These are phyloP conservation scores for Triangularia verruculosa DNA, from an alignment of 2,329 filamentous ascomycete species.

Conservation along the genomic window DNA sequence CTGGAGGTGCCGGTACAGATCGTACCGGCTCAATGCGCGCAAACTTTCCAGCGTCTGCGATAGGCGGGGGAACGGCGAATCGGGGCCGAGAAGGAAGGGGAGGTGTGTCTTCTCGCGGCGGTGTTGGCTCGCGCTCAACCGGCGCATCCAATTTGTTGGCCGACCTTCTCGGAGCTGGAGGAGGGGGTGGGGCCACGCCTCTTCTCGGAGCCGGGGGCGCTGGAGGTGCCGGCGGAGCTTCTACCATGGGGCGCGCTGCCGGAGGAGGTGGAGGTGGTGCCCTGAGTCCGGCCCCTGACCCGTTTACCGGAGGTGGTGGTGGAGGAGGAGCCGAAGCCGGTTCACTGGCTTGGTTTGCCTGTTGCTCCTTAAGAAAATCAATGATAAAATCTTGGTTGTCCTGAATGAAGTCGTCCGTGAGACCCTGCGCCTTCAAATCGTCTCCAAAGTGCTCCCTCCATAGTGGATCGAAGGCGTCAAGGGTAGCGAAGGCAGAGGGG, in stretches of 20 bases:
- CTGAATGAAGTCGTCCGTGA: slow-evolving; percentile 64
- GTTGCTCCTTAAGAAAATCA: slow-evolving; percentile 59
- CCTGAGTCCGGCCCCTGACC: slow-evolving; percentile 35
- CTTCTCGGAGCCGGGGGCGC: slow-evolving; percentile 38
- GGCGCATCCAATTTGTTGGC: slow-evolving; percentile 46
- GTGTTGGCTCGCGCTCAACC: slow-evolving; percentile 44
- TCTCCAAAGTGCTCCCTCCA: slow-evolving; percentile 66
- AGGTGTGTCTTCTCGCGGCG: slow-evolving; percentile 65
- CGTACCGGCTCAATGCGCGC: slow-evolving; percentile 55
- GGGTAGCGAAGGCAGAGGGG: slow-evolving; percentile 56
- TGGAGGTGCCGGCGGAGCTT: slow-evolving; percentile 25
- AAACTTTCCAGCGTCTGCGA: slow-evolving; percentile 87
- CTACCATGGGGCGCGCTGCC: slow-evolving; percentile 21
- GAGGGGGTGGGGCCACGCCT: slow-evolving; percentile 50
- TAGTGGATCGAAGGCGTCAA: slow-evolving; percentile 62
- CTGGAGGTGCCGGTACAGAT: slow-evolving; percentile 38
- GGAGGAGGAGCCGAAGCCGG: slow-evolving; percentile 25
- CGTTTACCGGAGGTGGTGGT: slow-evolving; percentile 37
- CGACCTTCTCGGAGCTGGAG: slow-evolving; percentile 59
- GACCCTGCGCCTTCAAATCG: slow-evolving; percentile 59
- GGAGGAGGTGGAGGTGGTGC: slow-evolving; percentile 41
- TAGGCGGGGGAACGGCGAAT: slow-evolving; percentile 82
- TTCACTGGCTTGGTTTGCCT: slow-evolving; percentile 40
- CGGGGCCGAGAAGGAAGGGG: slow-evolving; percentile 64
- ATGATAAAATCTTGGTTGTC: slow-evolving; percentile 69